Base-by-base conservation (phyloP, 768 basidiomycete species). In the Pleurotus platypus region DNA sequence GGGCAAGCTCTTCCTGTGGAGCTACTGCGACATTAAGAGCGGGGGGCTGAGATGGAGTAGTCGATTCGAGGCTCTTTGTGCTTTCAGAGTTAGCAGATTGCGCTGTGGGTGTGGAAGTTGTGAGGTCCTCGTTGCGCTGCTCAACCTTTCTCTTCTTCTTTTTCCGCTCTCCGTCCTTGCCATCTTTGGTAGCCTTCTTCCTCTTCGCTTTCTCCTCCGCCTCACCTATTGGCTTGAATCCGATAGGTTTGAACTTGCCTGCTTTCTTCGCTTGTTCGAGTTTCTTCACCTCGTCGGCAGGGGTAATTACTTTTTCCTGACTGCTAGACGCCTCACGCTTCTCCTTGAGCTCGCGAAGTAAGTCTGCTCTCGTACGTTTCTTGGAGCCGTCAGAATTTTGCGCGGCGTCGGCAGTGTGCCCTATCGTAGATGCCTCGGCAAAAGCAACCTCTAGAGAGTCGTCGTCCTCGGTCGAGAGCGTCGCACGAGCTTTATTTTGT, bases 361-460 rank as follows among this genome's bases (percentile, higher is more conserved):
- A 76, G 26, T 94, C 91, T 60, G 85, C 84, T n/a, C 90, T 81
- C 13, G 89, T 88, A 39, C 87, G 85, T 66, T 91, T 93, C 69
- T 77, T 84, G 7, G 79, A 67, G 15, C 37, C 37, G 40, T 18
- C 20, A 42, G 8, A 3, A 24, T 13, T 22, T 20, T 61, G 64
- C 1, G 58, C 49, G 13, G 60, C 53, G 39, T 60, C 46, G 4
- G 11, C 39, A 9, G 39, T 16, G 24, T 62, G 16, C 12, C 60
- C 51, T 35, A 35, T 8, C 22, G 70, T 67, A 54, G 77, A 66
- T 7, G 71, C 77, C 59, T 83, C 82, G 11, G 67, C 62, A 68
- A 90, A 90, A 0, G 84, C 89, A 59, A 84, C 79, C 66, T 98
- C 95, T 24, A 94, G 84, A 1, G 83, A 78, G 11, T 90, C 91